These are phyloP conservation scores for Delitschia confertaspora DNA, from an alignment of 495 filamentous ascomycete genomes.

Conservation along the genomic window DNA sequence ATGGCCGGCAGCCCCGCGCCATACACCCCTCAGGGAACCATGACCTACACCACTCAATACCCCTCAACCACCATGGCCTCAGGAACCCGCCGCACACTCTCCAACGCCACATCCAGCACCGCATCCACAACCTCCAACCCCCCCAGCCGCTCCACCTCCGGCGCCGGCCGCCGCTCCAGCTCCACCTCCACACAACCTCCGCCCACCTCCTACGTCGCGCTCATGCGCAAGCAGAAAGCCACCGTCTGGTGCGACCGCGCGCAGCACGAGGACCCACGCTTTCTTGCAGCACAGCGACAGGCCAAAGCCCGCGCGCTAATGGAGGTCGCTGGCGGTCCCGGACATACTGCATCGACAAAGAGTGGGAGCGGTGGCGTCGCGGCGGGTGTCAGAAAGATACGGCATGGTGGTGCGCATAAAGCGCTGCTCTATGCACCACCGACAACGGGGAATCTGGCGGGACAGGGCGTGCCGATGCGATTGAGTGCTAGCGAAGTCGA, in stretches of 20 bases:
- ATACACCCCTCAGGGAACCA: conserved; percentile 15
- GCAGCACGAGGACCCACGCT: conserved; percentile 81
- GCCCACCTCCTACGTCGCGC: conserved; percentile 76
- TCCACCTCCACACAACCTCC: conserved; percentile 62
- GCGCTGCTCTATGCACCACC: conserved; percentile 62
- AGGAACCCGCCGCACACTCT: conserved; percentile 34
- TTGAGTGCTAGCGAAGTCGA: conserved; percentile 91
- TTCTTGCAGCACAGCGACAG: conserved; percentile 66
- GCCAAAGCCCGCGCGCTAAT: conserved; percentile 77
- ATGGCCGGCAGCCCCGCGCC: conserved; percentile 4
- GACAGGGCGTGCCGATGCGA: conserved; percentile 71
- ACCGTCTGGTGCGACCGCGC: conserved; percentile 98
- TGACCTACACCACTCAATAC: conserved; percentile 21
- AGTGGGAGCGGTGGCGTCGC: conserved; percentile 28
- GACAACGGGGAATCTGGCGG: conserved; percentile 64
- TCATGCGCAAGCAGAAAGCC: conserved; percentile 91
- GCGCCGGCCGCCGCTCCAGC: conserved; percentile 55
- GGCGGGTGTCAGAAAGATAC: conserved; percentile 54
- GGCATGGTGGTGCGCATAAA: conserved; percentile 67
- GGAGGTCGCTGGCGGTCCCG: conserved; percentile 58
- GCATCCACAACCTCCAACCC: conserved; percentile 32
- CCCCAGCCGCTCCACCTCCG: conserved; percentile 37
- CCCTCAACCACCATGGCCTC: conserved; percentile 11
- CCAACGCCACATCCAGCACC: conserved; percentile 39
- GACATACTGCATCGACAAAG: conserved; percentile 18